Evolutionary conservation across 1,284 basidiomycete genomes (phyloP), one percentile per base, ranked within the genome.

Genomic region (Termitomyces sp.): DNA sequence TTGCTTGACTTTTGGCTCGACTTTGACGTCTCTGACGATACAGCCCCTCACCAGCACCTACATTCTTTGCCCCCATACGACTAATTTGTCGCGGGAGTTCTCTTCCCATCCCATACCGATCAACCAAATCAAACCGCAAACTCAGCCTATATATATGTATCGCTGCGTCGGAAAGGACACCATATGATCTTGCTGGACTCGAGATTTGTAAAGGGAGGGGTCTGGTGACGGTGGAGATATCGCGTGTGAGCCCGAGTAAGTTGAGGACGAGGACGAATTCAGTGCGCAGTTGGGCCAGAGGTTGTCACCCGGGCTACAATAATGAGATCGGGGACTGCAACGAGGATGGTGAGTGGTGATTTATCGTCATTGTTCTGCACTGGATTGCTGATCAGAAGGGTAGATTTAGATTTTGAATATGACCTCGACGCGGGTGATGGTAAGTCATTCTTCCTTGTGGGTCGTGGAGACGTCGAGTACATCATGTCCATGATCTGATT

Each of bases 251-350:
- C 12, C 61, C 63, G 8, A 69, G 64, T 52, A 57, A 43, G 45
- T 64, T 61, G 68, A 64, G 57, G 55, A 64, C 47, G 42, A 63
- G 50, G 17, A 65, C 67, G 43, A 58, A 59, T 71, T 24, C 66
- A 69, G 47, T 65, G 66, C 38, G 55, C 65, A 3, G 64, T 65
- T 2, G 68, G 68, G 9, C 62, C 68, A 2, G 68, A 69, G 46
- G 59, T 66, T 36, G 64, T 70, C 5, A 63, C 68, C 2, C 67
- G 68, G 24, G 67, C 65, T 47, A 65, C 65, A 31, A 62, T 68
- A 12, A 59, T 70, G 61, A 69, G 70, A 56, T 66, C 65, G 5
- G 68, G 67, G 5, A 70, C 68, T 15, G 69, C 67, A 28, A 70
- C 69, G 10, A 70, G 70, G 58, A 62, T 70, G 64, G 69, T 67